Evolutionary conservation across 1,284 basidiomycete species (phyloP).

Genomic region (Rhizopogon parksii): DNA sequence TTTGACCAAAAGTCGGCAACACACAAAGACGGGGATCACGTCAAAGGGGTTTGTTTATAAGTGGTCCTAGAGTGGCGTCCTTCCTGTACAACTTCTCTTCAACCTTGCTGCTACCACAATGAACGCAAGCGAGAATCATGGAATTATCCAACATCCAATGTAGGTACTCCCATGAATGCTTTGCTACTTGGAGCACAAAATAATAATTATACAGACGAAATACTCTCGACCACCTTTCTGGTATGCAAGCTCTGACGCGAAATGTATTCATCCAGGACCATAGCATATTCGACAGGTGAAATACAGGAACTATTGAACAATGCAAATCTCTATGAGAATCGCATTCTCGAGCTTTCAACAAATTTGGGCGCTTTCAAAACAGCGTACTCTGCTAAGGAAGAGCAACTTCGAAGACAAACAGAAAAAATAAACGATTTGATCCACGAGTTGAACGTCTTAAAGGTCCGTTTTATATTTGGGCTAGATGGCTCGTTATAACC

Average conservation of each 20-base stretch:
- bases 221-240: conserved; percentile 9
- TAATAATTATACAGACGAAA: conserved; percentile 3
- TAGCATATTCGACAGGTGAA: conserved; percentile 19
- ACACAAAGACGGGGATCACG: conserved; percentile 1
- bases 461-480: conserved; percentile 10
- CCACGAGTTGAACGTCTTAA: conserved; percentile 21
- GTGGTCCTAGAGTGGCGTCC: not conserved
- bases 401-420: conserved; percentile 15
- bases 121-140: conserved; percentile 15
- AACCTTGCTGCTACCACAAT: conserved; percentile 11
- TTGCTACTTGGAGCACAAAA: not conserved
- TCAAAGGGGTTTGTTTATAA: conserved; percentile 4
- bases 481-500: not conserved
- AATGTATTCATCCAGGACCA: not conserved
- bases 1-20: not conserved
- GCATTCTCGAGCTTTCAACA: conserved; percentile 22
- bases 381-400: conserved; percentile 19
- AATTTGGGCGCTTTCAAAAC: conserved; percentile 19
- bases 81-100: not conserved
- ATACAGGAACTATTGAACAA: conserved; percentile 21
- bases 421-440: conserved; percentile 14
- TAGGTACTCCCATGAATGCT: conserved; percentile 6
- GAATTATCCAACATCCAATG: conserved; percentile 3
- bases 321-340: conserved; percentile 16
- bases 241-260: conserved; percentile 12